phyloP scores from a whole-genome alignment of 2,329 filamentous ascomycete species.

The Colletotrichum orbiculare region DNA sequence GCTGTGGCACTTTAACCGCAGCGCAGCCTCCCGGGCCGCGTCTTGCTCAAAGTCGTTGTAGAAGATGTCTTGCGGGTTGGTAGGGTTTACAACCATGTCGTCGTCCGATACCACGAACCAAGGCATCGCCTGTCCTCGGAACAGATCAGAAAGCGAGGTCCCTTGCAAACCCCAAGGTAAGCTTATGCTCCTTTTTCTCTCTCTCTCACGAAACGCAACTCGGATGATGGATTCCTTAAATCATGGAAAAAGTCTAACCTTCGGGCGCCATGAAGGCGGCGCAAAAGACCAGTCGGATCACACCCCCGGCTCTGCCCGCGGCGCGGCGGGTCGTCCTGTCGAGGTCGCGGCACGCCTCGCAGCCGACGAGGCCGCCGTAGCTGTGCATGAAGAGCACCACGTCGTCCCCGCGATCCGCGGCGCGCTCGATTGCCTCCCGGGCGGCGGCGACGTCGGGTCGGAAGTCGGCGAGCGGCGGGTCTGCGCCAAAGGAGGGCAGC shows the following conservation, averaged over 20 bases:
- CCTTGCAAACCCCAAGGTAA: neutral
- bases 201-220: neutral
- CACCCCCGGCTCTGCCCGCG: conserved; percentile 46
- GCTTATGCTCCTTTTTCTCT: too few species aligned
- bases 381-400: conserved; percentile 52
- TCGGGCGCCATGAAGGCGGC: conserved; percentile 5
- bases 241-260: neutral
- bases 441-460: conserved; percentile 44
- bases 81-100: neutral
- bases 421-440: conserved; percentile 42
- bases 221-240: neutral
- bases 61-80: neutral
- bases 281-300: conserved; percentile 42
- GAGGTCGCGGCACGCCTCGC: conserved; percentile 45
- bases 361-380: conserved; percentile 50
- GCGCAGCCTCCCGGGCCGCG: neutral
- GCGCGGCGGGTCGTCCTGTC: conserved; percentile 43
- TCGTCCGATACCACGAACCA: conserved; percentile 11
- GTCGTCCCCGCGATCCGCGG: conserved; percentile 49
- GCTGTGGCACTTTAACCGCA: neutral
- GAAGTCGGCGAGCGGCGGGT: conserved; percentile 15
- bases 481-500: conserved; percentile 12
- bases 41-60: conserved; percentile 4
- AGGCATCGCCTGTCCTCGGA: neutral
- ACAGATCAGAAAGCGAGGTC: neutral